Evolutionary conservation across 495 filamentous ascomycete genomes (phyloP), one percentile per base, ranked within the genome.

Genomic region (Podospora tetraspora): DNA sequence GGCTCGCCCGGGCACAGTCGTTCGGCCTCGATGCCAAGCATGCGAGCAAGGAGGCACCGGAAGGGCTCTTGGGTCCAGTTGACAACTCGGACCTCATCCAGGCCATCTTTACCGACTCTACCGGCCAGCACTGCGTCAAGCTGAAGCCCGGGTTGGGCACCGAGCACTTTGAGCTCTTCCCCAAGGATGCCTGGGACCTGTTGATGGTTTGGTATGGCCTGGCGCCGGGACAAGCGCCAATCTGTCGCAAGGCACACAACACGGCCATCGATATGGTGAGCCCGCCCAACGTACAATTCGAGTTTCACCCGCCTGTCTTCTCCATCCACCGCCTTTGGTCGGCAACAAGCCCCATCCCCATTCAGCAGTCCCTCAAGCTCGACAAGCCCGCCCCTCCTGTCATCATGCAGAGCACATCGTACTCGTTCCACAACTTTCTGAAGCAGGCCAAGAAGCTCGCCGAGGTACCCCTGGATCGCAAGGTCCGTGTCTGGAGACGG

Each of bases 221-320:
- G 37, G 88, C 86, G 21, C 75, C 86, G 10, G 88, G 86, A 65
- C 90, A 91, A n/a, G 81, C 88, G 1, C 81, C 89, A 25, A 92
- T 98, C 73, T 82, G 86, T 52, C 87, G 95, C 30, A 88, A 85
- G 68, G 92, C 89, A 21, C 90, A 93, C 79, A 90, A 97, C 76
- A 92, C 88, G 30, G 84, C 83, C 57, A 83, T 85, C 2, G 80
- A 85, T 57, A 83, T 84, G 19, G 80, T 78, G 2, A 79, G 79
- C 9, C 56, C 76, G n/a, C 77, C 85, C 25, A 93, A 97, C 65
- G 75, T 97, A 10, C 84, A 91, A 73, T 94, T 90, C 71, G 95
- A 99, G 76, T 82, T 91, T 34, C 86, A 93, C 72, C 96, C 94
- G 22, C 93, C 92, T 1, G 84, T 97, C 23, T 92, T 97, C 79